Conservation (phyloP, 352 stramenopile species). For the Globisporangium yorkense region DNA sequence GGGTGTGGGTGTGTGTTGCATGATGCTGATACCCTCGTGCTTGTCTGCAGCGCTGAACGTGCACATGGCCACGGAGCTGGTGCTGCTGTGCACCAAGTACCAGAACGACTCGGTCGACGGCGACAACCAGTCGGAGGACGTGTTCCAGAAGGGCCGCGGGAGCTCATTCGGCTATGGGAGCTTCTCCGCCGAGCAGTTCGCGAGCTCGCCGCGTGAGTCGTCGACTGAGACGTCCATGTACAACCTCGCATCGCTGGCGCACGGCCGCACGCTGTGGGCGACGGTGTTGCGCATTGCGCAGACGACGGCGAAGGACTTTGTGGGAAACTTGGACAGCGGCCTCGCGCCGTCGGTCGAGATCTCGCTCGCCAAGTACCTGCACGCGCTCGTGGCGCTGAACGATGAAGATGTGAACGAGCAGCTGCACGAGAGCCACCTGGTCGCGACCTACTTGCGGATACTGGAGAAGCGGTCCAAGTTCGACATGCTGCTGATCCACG, state of each 20-base stretch:
- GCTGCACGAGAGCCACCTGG: conserved; percentile 50
- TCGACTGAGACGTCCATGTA: conserved; percentile 73
- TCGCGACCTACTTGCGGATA: conserved; percentile 63
- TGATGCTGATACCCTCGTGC: not conserved
- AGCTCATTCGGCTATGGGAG: conserved; percentile 40
- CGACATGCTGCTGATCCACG: conserved; percentile 86
- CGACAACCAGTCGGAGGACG: conserved; percentile 26
- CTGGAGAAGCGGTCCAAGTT: conserved; percentile 63
- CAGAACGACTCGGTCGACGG: conserved; percentile 33
- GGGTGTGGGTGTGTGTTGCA: not conserved
- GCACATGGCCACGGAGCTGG: conserved; percentile 64
- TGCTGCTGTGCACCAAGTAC: conserved; percentile 61
- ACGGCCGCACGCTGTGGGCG: conserved; percentile 51
- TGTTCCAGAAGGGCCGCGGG: conserved; percentile 25
- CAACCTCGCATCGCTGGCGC: conserved; percentile 58
- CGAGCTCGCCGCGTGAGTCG: conserved; percentile 48
- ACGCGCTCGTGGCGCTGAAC: conserved; percentile 70
- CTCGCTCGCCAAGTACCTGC: conserved; percentile 74
- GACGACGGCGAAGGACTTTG: conserved; percentile 39
- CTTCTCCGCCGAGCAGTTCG: conserved; percentile 54
- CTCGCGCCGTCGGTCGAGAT: conserved; percentile 76
- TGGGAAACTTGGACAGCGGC: conserved; percentile 53
- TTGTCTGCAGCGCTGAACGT: conserved; percentile 43
- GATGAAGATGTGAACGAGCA: conserved; percentile 55
- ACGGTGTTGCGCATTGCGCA: conserved; percentile 42